These are phyloP conservation scores for Fusarium avenaceum DNA, from an alignment of 2,329 filamentous ascomycete species.

Conservation along the genomic window DNA sequence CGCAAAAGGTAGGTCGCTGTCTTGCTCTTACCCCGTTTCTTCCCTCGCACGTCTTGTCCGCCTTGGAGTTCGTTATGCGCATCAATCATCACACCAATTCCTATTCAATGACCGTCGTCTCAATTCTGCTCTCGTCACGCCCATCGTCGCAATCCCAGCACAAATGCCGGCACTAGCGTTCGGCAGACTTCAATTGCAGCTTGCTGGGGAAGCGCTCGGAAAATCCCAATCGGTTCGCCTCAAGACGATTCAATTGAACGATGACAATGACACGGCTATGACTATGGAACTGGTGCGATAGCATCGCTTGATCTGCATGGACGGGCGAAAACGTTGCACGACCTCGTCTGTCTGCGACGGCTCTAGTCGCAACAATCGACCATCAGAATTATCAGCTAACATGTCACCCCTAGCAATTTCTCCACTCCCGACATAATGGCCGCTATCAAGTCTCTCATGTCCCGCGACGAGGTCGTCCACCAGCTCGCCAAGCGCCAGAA, in stretches of 20 bases:
- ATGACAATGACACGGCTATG: constrained; percentile 11
- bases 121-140: constrained; percentile 25
- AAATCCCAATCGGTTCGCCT: constrained; percentile 15
- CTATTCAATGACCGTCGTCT: constrained; percentile 18
- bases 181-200: constrained; percentile 29
- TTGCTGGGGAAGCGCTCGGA: constrained; percentile 26
- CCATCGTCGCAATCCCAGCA: constrained; percentile 28
- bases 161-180: constrained; percentile 19
- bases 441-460: constrained; percentile 57
- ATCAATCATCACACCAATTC: constrained; percentile 30
- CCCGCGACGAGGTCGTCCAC: constrained; percentile 56
- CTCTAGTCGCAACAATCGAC: neutral
- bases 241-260: constrained; percentile 26
- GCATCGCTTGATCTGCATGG: constrained; percentile 23
- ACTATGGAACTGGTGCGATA: constrained; percentile 25
- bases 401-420: constrained; percentile 45
- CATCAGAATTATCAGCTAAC: constrained; percentile 14
- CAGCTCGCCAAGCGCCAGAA: constrained; percentile 59
- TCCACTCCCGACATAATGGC: constrained; percentile 57
- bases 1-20: constrained; percentile 44
- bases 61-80: constrained; percentile 11
- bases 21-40: constrained; percentile 14
- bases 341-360: neutral
- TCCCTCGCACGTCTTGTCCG: constrained; percentile 12
- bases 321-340: constrained; percentile 2